Base-by-base conservation (phyloP, 2,329 filamentous ascomycete species). In the Xylaria sp. region DNA sequence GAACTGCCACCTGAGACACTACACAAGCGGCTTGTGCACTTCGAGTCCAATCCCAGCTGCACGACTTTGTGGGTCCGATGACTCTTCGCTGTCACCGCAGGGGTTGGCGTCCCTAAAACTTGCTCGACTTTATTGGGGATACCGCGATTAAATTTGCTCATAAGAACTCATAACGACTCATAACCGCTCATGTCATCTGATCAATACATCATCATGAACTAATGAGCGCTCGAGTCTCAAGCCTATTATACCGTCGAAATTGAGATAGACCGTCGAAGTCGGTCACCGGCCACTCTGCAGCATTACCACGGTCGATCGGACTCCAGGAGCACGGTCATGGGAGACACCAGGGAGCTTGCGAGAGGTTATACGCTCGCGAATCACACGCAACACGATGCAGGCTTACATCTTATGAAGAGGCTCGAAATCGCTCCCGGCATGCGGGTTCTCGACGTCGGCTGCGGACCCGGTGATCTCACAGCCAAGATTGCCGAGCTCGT, bases 401-500 rank as follows among this genome's bases (percentile, higher is more conserved):
- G 72, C 6, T 64, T 67, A 1, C 77, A 75, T 64, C 76, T 78
- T 28, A 70, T 78, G 41, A 12, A 72, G 2, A 64, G 64, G 6
- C 72, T 78, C 4, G 60, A 56, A 1, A 60, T 79, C 65, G 23
- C 57, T 18, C 61, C 60, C 8, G 72, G 72, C 23, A 70, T 74
- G 66, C 65, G 54, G 34, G 71, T 80, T 50, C 76, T 80, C 18
- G 79, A 81, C 56, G 76, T 78, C 48, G 79, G 79, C 50, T 79
- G 78, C 63, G 79, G 79, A 8, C 77, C 77, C 1, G 79, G 79
- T 18, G 76, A 78, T 23, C 73, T 79, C 9, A 76, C 77, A 7
- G 51, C 73, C 8, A 64, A 73, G 63, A 73, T 77, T 6, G 71
- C 76, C 18, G 70, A 73, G 50, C 56, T 73, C 15, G 74, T 75